phyloP scores from a whole-genome alignment of 2,329 filamentous ascomycete genomes.

The Fusarium solani-melongenae region DNA sequence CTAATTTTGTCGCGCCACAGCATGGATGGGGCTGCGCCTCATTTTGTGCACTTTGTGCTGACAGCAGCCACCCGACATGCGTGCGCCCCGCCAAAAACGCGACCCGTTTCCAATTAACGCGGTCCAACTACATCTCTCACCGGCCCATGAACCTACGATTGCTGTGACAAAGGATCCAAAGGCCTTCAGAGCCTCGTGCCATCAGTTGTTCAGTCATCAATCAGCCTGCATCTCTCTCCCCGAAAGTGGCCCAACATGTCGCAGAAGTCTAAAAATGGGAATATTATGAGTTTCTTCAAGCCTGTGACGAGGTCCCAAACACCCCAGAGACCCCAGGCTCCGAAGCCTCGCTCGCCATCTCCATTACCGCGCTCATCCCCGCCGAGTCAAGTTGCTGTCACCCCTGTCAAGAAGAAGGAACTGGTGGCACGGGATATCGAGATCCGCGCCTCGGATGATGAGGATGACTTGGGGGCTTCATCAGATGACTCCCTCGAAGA shows the following conservation, averaged over 20 bases:
- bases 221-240: neutral
- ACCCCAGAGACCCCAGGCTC: conserved; percentile 8
- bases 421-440: conserved; percentile 62
- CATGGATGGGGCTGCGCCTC: conserved; percentile 8
- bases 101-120: conserved; percentile 27
- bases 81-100: conserved; percentile 18
- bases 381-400: conserved; percentile 36
- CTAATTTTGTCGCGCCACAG: conserved; percentile 25
- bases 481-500: conserved; percentile 70
- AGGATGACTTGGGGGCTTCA: conserved; percentile 65
- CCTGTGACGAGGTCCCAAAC: conserved; percentile 37
- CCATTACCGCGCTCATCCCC: conserved; percentile 41
- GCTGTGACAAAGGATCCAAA: neutral
- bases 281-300: conserved; percentile 55
- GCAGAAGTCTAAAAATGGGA: conserved; percentile 44
- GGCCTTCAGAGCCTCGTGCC: neutral
- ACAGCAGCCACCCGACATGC: conserved; percentile 17
- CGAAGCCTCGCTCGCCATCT: conserved; percentile 21
- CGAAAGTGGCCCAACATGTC: conserved; percentile 31
- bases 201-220: neutral
- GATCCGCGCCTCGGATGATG: conserved; percentile 78
- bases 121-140: conserved; percentile 18
- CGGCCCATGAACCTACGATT: conserved; percentile 11
- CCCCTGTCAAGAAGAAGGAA: conserved; percentile 37
- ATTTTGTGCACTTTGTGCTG: neutral